Evolutionary conservation across 2,329 filamentous ascomycete genomes (phyloP), one percentile per base, ranked within the genome.

Genomic region (Alternaria gansuensis): DNA sequence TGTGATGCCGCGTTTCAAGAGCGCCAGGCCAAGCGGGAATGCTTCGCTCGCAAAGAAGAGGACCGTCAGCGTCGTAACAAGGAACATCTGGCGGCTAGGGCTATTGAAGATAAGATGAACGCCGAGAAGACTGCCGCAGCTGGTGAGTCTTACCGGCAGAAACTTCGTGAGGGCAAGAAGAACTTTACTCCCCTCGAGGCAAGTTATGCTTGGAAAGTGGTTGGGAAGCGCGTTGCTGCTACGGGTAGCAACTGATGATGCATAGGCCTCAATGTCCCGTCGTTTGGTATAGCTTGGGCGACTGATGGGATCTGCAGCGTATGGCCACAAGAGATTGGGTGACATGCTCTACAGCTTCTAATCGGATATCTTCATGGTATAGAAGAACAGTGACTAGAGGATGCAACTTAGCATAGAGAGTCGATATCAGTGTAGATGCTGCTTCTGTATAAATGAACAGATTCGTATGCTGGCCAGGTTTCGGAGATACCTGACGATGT

Each of bases 141-240:
- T 49, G 43, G 43, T n/a, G 43, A 31, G 17, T 54, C 52, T 11
- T 54, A 54, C 10, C 43, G 52, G n/a, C 26, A 49, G 39, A 54
- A 54, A 34, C 26, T 33, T 9, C 34, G 34, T 13, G 28, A 54
- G 33, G 52, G 52, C 5, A 39, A 29, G 24, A 54, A 54, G 34
- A 31, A 45, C 5, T 54, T 44, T 2, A 54, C 52, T 5, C 23
- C 36, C 1, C 26, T 39, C 10, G 52, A 54, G 26, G 52, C 44
- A 4, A 44, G 23, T 8, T 54, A 46, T 8, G 52, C 52, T 40
- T 39, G 26, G 26, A 40, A 51, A 10, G 34, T 51, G 17, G 26
- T n/a, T 2, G 48, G 48, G 4, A 51, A 51, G 26, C 36, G 26
- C 34, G 26, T 51, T 4, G 36, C 24, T 33, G 13, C 34, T 21